Evolutionary conservation across 73 alveolate genomes (phyloP).

Genomic region (Blepharisma japonicum): DNA sequence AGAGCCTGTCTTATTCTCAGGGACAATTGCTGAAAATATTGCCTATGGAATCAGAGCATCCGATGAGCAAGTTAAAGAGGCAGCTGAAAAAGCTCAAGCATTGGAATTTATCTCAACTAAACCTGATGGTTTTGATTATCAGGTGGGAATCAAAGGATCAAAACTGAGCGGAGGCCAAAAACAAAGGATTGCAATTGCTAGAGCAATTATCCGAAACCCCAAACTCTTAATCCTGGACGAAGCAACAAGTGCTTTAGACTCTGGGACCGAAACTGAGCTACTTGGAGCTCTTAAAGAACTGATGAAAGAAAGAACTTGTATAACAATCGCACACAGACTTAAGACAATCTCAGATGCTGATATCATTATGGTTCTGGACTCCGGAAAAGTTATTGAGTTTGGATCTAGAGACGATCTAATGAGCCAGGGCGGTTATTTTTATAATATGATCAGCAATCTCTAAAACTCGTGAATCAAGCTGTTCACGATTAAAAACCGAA

Average conservation of each 20-base stretch:
- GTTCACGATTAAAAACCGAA: too few relatives aligned
- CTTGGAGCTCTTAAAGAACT: conserved; percentile 59
- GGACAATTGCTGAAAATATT: conserved; percentile 71
- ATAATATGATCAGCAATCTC: neutral
- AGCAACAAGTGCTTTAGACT: conserved; percentile 83
- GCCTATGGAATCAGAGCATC: conserved; percentile 73
- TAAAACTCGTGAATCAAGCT: too few relatives aligned
- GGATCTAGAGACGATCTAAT: conserved; percentile 32
- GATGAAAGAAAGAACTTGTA: conserved; percentile 65
- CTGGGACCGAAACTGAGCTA: conserved; percentile 65
- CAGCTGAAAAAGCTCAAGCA: conserved; percentile 80
- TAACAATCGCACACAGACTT: conserved; percentile 74
- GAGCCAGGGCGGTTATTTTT: neutral
- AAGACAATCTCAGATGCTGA: conserved; percentile 68
- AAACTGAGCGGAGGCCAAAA: conserved; percentile 83
- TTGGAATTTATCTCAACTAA: conserved; percentile 58
- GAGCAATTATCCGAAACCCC: conserved; percentile 82
- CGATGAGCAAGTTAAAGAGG: conserved; percentile 70
- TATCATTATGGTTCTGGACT: conserved; percentile 59
- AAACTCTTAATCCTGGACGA: conserved; percentile 68
- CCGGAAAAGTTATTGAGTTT: conserved; percentile 56
- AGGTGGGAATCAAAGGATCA: conserved; percentile 78
- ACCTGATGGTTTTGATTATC: conserved; percentile 51
- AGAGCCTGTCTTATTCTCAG: conserved; percentile 90
- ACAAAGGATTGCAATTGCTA: conserved; percentile 86